A percentile compares a stretch with the other conserved stretches of the same genome.
Conservation (phyloP, 1,139 yeast genomes). For the Kodamaea alishanica region DNA sequence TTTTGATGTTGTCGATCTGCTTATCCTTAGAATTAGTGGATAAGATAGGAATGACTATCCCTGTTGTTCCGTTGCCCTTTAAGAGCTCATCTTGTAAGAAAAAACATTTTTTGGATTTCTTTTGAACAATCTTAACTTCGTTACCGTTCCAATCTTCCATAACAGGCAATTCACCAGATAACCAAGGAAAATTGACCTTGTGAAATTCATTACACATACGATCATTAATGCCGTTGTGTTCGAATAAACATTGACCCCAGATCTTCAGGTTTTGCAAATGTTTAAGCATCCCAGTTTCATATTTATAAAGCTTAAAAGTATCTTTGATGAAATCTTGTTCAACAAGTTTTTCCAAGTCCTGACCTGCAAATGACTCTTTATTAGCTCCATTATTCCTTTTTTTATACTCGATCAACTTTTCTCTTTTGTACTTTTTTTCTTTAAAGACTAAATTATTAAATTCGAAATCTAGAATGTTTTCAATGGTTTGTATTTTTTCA, state of each 20-base stretch:
- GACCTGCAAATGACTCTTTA: constrained; percentile 7
- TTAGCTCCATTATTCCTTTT: constrained; percentile 12
- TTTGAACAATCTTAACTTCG: constrained; percentile 2
- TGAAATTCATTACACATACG: constrained; percentile 7
- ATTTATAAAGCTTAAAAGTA: constrained; percentile 13
- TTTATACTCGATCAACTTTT: constrained; percentile 7
- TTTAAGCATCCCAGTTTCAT: constrained; percentile 21
- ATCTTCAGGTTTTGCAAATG: constrained; percentile 28
- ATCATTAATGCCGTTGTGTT: constrained; percentile 1
- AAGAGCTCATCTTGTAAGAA: constrained; percentile 6
- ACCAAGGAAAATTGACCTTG: constrained; percentile 16
- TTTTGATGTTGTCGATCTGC: constrained; percentile 20
- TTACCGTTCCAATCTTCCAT: constrained; percentile 20
- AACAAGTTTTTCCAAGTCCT: constrained; percentile 12
- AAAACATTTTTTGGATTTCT: neutral
- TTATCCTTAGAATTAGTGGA: constrained; percentile 14
- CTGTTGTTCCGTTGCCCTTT: constrained; percentile 23
- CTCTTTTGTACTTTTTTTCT: constrained; percentile 26
- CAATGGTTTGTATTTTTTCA: constrained; percentile 16
- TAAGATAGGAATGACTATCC: constrained; percentile 34
- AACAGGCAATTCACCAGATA: constrained; percentile 12
- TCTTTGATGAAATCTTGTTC: constrained; percentile 11
- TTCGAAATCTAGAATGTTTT: constrained; percentile 14
- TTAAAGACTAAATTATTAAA: constrained; percentile 24
- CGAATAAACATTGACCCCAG: constrained; percentile 29